Percentiles rank a stretch among this genome's conserved stretches.
Evolutionary conservation across 495 filamentous ascomycete genomes (phyloP).

Genomic region (Aspergillus taichungensis): DNA sequence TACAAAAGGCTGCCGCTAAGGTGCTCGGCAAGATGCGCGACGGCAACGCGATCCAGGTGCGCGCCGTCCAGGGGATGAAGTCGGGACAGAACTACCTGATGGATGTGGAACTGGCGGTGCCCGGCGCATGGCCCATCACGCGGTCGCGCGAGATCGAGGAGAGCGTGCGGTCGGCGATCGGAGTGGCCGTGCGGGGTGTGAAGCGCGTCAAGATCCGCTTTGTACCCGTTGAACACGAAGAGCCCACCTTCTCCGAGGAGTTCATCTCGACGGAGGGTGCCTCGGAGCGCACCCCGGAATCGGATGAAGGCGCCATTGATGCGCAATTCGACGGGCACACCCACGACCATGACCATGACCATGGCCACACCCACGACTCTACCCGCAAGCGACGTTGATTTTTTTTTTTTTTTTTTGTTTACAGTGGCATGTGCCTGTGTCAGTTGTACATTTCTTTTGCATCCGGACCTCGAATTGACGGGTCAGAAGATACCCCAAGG

Average conservation of each 20-base stretch:
- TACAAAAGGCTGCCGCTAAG: slow-evolving; percentile 55
- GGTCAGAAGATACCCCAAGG: too few relatives aligned
- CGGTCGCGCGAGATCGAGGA: slow-evolving; percentile 63
- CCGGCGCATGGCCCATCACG: slow-evolving; percentile 60
- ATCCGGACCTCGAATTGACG: background rate
- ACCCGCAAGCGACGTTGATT: slow-evolving; percentile 22
- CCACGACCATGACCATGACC: slow-evolving; percentile 33
- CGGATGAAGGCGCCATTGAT: slow-evolving; percentile 38
- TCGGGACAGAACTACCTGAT: slow-evolving; percentile 91
- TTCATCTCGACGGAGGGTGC: slow-evolving; percentile 65
- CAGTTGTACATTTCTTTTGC: background rate
- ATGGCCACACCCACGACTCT: slow-evolving; percentile 19
- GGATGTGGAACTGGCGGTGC: slow-evolving; percentile 76
- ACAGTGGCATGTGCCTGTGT: too few relatives aligned
- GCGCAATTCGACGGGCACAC: slow-evolving; percentile 12
- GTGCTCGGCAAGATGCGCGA: slow-evolving; percentile 40
- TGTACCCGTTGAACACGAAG: slow-evolving; percentile 50
- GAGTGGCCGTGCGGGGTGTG: slow-evolving; percentile 68
- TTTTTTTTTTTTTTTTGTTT: slow-evolving; percentile 2
- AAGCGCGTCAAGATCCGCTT: slow-evolving; percentile 75
- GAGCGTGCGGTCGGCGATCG: slow-evolving; percentile 56
- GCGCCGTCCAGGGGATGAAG: slow-evolving; percentile 79
- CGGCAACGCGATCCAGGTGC: slow-evolving; percentile 44
- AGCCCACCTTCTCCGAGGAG: slow-evolving; percentile 57
- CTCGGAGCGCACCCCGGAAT: slow-evolving; percentile 55